A percentile compares a stretch with the other conserved stretches of the same genome.
Conservation (phyloP, 768 basidiomycete genomes). For the Tephrocybe sp. region DNA sequence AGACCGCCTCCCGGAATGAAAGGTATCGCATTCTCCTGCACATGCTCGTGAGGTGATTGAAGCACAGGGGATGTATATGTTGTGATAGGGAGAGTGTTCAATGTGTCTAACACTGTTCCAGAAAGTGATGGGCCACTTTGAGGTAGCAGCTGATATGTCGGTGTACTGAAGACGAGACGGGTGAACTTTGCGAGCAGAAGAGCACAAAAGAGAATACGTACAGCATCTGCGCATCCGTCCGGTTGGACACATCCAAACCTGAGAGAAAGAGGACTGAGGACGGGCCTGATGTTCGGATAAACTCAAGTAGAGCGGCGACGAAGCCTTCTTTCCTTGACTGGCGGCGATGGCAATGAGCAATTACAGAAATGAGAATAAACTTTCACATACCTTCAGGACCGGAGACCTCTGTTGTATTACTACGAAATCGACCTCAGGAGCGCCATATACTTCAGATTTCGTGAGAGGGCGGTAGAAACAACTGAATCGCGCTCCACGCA, state of each 20-base stretch:
- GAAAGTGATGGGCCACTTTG: slow-evolving; percentile 42
- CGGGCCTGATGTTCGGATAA: slow-evolving; percentile 50
- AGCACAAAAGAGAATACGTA: slow-evolving; percentile 32
- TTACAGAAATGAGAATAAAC: not conserved
- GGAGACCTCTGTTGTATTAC: slow-evolving; percentile 82
- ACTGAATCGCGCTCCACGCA: slow-evolving; percentile 33
- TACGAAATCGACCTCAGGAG: slow-evolving; percentile 44
- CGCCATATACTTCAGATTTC: slow-evolving; percentile 60
- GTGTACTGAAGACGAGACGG: slow-evolving; percentile 42
- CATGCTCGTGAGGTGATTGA: slow-evolving; percentile 26
- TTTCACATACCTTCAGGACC: slow-evolving; percentile 59
- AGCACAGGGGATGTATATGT: slow-evolving; percentile 50
- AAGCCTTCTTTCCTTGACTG: slow-evolving; percentile 73
- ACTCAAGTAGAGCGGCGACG: slow-evolving; percentile 53
- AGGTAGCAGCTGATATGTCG: slow-evolving; percentile 60
- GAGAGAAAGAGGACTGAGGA: slow-evolving; percentile 63
- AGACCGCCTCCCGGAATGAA: slow-evolving; percentile 83
- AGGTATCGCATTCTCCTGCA: slow-evolving; percentile 41
- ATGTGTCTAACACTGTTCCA: slow-evolving; percentile 40
- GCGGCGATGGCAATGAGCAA: not conserved
- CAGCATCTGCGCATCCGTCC: slow-evolving; percentile 80
- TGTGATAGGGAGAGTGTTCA: slow-evolving; percentile 51
- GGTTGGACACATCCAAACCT: slow-evolving; percentile 72
- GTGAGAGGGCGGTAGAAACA: slow-evolving; percentile 3
- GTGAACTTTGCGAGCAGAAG: not conserved